phyloP scores from a whole-genome alignment of 1,284 basidiomycete genomes.

The Tilletia indica region DNA sequence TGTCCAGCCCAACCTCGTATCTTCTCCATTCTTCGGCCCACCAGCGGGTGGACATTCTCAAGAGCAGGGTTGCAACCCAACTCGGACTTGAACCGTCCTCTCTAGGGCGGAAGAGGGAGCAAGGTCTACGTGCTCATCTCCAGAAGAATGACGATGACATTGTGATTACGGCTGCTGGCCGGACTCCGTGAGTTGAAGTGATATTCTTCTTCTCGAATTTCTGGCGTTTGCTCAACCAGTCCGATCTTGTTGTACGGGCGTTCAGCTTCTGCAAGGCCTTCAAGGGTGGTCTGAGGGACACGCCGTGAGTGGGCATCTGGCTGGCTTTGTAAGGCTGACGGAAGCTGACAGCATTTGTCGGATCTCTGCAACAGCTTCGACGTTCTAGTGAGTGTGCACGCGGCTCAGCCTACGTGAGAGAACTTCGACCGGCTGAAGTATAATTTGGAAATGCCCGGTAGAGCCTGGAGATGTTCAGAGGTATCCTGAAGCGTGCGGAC shows the following conservation, averaged over 20 bases:
- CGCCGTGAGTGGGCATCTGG: constrained; percentile 50
- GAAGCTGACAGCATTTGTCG: too few species aligned
- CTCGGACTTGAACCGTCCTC: too few species aligned
- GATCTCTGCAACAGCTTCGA: constrained; percentile 20
- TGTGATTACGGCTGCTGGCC: constrained; percentile 78
- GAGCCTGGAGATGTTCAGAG: constrained; percentile 57
- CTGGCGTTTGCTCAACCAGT: neutral
- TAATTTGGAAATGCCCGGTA: neutral
- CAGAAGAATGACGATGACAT: constrained; percentile 47
- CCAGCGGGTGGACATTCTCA: too few species aligned
- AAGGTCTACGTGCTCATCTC: constrained; percentile 38
- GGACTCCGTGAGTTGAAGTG: constrained; percentile 62
- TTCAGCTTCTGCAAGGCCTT: constrained; percentile 66
- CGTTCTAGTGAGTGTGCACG: constrained; percentile 20
- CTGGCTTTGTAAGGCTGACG: neutral
- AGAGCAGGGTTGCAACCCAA: too few species aligned
- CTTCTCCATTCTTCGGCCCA: neutral
- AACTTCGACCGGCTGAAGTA: neutral
- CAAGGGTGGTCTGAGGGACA: constrained; percentile 78
- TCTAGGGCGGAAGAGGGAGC: constrained; percentile 17
- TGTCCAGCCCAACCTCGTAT: too few species aligned
- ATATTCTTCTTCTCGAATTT: too few species aligned
- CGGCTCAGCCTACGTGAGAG: neutral
- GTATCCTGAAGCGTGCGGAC: constrained; percentile 65
- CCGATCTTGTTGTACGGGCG: too few species aligned